Base-by-base conservation (phyloP, 2,329 filamentous ascomycete genomes). In the Trichoderma sp. region DNA sequence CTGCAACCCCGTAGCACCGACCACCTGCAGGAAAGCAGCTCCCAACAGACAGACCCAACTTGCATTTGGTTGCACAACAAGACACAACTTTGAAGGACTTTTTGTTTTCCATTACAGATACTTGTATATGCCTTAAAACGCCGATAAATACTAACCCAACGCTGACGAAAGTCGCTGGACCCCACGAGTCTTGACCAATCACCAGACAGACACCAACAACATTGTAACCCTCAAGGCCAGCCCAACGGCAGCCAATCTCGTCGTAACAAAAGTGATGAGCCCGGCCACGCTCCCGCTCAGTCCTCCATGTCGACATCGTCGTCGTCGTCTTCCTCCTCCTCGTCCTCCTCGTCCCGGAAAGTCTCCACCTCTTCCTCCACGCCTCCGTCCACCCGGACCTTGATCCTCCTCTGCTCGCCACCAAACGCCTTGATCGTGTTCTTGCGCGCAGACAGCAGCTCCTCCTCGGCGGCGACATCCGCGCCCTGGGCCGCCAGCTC, bases 401-500 rank as follows among this genome's bases (percentile, higher is more conserved):
- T 82, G 76, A 85, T 80, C 77, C 82, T 81, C 79, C 82, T 81
- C 82, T 85, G 83, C 81, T 87, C 85, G 41, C 82, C 83, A 75
- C 86, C 85, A 79, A 87, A 87, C 5, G 83, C 84, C 78, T 83
- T 84, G 77, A 81, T 81, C 76, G 82, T 81, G 78, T 80, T 79
- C 74, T 79, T 79, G 78, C 77, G 82, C 75, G 76, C 76, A 63
- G 72, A 76, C 75, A 76, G 72, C 78, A 80, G 79, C 76, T 82
- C 81, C 63, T 81, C 81, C 79, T 86, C 83, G 78, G 86, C 86
- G 83, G 89, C 88, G 50, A 81, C 82, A 59, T 85, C 84, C 81
- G 90, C 74, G 7, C 75, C 89, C 84, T 88, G 82, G 72, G 88
- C 82, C 72, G 84, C 88, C 82, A 89, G 86, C 81, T 90, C 86